Evolutionary conservation across 225 moss, liverwort and hornwort genomes (phyloP).

Genomic region (Bryum argenteum): DNA sequence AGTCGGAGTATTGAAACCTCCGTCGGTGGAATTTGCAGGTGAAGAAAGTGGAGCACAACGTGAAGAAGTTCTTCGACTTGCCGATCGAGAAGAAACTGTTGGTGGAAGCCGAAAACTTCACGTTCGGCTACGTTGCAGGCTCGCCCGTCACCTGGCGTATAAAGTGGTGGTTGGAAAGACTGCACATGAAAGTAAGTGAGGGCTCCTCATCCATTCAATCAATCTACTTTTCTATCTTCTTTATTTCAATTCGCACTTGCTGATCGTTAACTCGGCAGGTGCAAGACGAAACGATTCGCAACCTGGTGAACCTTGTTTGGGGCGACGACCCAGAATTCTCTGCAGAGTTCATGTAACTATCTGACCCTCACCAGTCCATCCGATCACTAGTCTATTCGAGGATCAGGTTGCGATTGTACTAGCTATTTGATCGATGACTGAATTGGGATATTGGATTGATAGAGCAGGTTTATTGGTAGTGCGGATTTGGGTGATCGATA

Average conservation of each 20-base stretch:
- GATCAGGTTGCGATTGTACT: too few species aligned
- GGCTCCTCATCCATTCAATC: background rate
- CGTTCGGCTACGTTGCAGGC: conserved; percentile 41
- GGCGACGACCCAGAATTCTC: conserved; percentile 39
- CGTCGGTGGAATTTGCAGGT: conserved; percentile 26
- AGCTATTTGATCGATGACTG: too few species aligned
- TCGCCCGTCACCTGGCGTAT: conserved; percentile 38
- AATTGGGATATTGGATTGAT: too few species aligned
- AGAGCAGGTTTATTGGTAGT: too few species aligned
- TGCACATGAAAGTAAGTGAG: conserved; percentile 48
- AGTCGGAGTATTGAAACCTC: conserved; percentile 8
- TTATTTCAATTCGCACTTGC: background rate
- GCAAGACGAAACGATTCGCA: conserved; percentile 36
- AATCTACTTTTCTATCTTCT: background rate
- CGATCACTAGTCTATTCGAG: background rate
- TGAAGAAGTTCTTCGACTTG: conserved; percentile 36
- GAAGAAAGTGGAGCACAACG: conserved; percentile 40
- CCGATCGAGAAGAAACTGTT: conserved; percentile 42
- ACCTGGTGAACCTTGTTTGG: conserved; percentile 29
- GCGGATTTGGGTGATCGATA: too few species aligned
- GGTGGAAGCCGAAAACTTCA: conserved; percentile 30
- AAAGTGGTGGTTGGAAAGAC: conserved; percentile 53
- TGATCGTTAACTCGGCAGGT: conserved; percentile 9
- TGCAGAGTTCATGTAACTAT: conserved; percentile 25
- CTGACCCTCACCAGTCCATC: background rate